Percentiles rank a stretch among this genome's conserved stretches.
phyloP scores from a whole-genome alignment of 371 early-diverging fungal genomes.

The Rhizopus microsporus region DNA sequence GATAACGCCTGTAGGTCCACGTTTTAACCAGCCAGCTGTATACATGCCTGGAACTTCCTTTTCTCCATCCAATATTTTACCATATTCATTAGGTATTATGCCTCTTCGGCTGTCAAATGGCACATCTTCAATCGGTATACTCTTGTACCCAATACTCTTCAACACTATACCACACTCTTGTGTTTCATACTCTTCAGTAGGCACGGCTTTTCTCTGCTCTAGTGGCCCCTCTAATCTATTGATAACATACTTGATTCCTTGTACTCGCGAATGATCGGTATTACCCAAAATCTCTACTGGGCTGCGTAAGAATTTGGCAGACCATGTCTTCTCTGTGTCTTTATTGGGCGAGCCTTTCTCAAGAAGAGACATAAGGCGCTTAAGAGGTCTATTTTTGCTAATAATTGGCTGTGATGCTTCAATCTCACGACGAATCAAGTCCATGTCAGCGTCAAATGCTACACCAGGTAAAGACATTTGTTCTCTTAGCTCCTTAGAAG shows the following conservation, averaged over 20 bases:
- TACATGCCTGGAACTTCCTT: conserved; percentile 71
- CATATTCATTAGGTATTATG: conserved; percentile 77
- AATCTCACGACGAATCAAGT: conserved; percentile 53
- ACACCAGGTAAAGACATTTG: conserved; percentile 76
- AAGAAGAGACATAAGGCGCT: conserved; percentile 77
- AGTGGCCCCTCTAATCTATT: conserved; percentile 69
- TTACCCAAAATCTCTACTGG: conserved; percentile 59
- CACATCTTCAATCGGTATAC: conserved; percentile 66
- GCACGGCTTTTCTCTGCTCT: conserved; percentile 53
- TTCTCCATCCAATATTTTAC: conserved; percentile 66
- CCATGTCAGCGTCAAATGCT: conserved; percentile 59
- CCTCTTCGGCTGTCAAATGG: conserved; percentile 77
- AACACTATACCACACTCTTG: conserved; percentile 71
- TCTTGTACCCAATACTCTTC: conserved; percentile 88
- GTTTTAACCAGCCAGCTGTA: conserved; percentile 93
- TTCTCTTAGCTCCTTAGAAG: conserved; percentile 95
- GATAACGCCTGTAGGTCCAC: conserved; percentile 93
- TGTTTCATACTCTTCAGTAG: conserved; percentile 56
- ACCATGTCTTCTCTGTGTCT: conserved; percentile 62
- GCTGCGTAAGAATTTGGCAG: conserved; percentile 72
- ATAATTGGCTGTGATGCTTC: conserved; percentile 34
- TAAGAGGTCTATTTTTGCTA: conserved; percentile 63
- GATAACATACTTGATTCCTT: conserved; percentile 63
- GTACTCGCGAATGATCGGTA: conserved; percentile 19
- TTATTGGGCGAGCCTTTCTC: conserved; percentile 56